Conservation (phyloP, 2,329 filamentous ascomycete species). For the Sclerotinia subarctica region DNA sequence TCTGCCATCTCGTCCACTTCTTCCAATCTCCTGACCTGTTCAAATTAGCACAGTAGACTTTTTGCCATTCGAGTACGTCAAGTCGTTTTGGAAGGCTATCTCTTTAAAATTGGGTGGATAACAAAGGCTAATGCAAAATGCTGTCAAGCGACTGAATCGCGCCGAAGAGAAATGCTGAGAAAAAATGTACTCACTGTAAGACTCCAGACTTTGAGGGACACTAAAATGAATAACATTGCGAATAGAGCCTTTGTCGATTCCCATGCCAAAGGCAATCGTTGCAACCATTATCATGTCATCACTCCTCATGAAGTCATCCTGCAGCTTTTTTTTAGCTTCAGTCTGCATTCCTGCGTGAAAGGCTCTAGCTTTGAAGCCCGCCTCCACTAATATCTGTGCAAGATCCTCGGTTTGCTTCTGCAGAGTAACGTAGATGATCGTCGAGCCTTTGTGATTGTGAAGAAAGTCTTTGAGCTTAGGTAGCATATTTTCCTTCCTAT, state of each 20-base stretch:
- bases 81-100: background rate
- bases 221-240: slow-evolving; percentile 54
- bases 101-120: background rate
- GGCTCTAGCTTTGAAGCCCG: slow-evolving; percentile 44
- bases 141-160: background rate
- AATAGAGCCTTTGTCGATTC: slow-evolving; percentile 55
- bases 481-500: slow-evolving; percentile 45
- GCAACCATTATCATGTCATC: slow-evolving; percentile 49
- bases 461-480: slow-evolving; percentile 49
- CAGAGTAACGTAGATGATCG: slow-evolving; percentile 59
- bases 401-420: slow-evolving; percentile 52
- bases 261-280: slow-evolving; percentile 60
- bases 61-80: background rate
- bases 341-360: slow-evolving; percentile 53
- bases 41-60: background rate
- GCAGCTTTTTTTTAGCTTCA: slow-evolving; percentile 45
- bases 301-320: slow-evolving; percentile 51
- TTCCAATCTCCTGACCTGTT: slow-evolving; percentile 50
- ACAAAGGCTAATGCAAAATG: background rate
- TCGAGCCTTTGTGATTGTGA: slow-evolving; percentile 49
- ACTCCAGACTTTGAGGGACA: slow-evolving; percentile 51
- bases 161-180: background rate
- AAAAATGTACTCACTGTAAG: slow-evolving; percentile 44
- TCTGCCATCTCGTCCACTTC: slow-evolving; percentile 53
- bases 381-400: slow-evolving; percentile 40